Evolutionary conservation across 768 basidiomycete genomes (phyloP).

Genomic region (Macrolepiota dolichaula): DNA sequence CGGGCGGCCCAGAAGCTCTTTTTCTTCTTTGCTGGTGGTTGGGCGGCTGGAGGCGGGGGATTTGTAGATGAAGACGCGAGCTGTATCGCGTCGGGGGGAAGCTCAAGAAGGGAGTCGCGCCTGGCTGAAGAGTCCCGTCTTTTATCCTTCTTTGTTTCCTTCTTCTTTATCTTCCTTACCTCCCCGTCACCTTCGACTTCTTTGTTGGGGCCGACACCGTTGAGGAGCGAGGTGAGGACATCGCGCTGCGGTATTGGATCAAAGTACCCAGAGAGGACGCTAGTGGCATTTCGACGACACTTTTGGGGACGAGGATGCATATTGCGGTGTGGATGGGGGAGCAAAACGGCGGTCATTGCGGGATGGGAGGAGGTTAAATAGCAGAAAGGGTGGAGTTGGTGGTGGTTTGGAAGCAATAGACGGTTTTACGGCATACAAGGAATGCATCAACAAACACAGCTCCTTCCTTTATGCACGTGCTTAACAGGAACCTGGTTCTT

Average conservation of each 20-base stretch:
- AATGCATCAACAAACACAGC: conserved; percentile 49
- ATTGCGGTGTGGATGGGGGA: conserved; percentile 25
- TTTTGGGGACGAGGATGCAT: conserved; percentile 32
- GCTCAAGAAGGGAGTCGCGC: not conserved
- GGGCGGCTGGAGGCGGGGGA: not conserved
- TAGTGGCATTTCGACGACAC: conserved; percentile 65
- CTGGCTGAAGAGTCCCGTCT: not conserved
- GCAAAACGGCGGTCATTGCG: conserved; percentile 26
- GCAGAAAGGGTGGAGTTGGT: conserved; percentile 40
- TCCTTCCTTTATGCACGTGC: conserved; percentile 42
- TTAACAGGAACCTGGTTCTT: conserved; percentile 35
- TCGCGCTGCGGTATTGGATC: conserved; percentile 67
- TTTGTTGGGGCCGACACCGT: conserved; percentile 68
- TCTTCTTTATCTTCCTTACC: conserved; percentile 46
- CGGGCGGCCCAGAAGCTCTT: conserved; percentile 48
- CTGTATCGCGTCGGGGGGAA: not conserved
- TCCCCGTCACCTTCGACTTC: conserved; percentile 61
- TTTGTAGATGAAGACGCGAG: conserved; percentile 4
- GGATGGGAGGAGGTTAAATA: conserved; percentile 27
- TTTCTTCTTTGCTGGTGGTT: conserved; percentile 26
- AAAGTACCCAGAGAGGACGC: conserved; percentile 73
- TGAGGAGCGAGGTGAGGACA: conserved; percentile 75
- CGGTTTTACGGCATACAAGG: conserved; percentile 42
- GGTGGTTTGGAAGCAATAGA: conserved; percentile 50
- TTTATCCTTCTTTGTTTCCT: conserved; percentile 42